phyloP scores from a whole-genome alignment of 2,329 filamentous ascomycete genomes.

The Sporothrix inflata region DNA sequence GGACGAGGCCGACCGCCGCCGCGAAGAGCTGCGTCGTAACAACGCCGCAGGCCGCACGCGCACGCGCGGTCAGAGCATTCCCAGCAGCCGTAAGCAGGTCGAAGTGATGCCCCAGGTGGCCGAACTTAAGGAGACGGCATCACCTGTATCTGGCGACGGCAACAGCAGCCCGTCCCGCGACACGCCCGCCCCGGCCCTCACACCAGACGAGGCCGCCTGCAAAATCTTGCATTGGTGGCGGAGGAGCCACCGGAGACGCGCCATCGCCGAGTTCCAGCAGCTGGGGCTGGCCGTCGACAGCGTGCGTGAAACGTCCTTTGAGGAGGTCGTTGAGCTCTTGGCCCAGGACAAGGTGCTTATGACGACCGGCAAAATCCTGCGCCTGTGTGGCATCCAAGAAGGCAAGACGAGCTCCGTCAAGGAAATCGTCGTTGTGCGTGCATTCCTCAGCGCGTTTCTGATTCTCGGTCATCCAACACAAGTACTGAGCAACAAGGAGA shows the following conservation, averaged over 20 bases:
- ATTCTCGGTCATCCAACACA: constrained; percentile 79
- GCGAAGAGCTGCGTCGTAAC: constrained; percentile 65
- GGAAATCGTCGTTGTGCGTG: constrained; percentile 72
- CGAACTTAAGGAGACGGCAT: constrained; percentile 52
- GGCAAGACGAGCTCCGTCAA: constrained; percentile 64
- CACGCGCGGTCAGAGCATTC: constrained; percentile 57
- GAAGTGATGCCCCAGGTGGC: constrained; percentile 53
- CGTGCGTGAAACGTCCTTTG: constrained; percentile 71
- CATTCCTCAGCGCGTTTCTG: constrained; percentile 78
- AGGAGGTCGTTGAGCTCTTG: constrained; percentile 71
- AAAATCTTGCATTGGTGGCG: constrained; percentile 75
- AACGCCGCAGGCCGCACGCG: constrained; percentile 51
- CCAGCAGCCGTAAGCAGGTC: constrained; percentile 52
- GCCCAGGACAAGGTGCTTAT: constrained; percentile 68
- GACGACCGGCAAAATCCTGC: constrained; percentile 67
- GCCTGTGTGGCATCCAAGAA: constrained; percentile 71
- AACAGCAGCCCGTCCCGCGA: constrained; percentile 34
- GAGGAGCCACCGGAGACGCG: constrained; percentile 57
- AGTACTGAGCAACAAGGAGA: constrained; percentile 73
- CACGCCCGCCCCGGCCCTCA: constrained; percentile 31
- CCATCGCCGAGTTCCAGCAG: constrained; percentile 66
- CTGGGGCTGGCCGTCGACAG: constrained; percentile 71
- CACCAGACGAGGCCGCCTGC: constrained; percentile 61
- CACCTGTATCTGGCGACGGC: not conserved
- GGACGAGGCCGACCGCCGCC: constrained; percentile 73